phyloP scores from a whole-genome alignment of 441 rosid species.

The Kokia cookei region DNA sequence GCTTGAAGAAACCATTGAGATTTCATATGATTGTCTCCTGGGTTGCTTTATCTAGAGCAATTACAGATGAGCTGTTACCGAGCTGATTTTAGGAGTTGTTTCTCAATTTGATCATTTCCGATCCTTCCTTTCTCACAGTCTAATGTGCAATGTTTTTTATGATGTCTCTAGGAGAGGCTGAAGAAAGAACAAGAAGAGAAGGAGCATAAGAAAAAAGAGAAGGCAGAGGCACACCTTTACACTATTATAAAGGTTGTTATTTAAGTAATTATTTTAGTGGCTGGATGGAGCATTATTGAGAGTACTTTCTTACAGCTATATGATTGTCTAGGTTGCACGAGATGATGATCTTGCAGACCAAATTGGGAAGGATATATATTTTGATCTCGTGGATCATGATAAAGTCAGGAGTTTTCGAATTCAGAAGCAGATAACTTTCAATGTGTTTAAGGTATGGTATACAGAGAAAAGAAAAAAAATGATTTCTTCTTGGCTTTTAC shows the following conservation, averaged over 20 bases:
- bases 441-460: slow-evolving; percentile 33
- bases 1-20: slow-evolving; percentile 7
- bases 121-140: neutral
- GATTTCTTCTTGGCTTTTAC: neutral
- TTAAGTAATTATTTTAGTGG: neutral
- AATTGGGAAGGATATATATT: slow-evolving; percentile 41
- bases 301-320: neutral
- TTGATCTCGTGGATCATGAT: slow-evolving; percentile 53
- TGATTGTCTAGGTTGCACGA: slow-evolving; percentile 39
- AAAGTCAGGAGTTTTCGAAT: slow-evolving; percentile 44
- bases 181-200: slow-evolving; percentile 53
- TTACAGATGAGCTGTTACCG: neutral
- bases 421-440: slow-evolving; percentile 38
- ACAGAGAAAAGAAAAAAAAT: neutral
- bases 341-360: slow-evolving; percentile 42
- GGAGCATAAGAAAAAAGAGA: slow-evolving; percentile 36
- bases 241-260: slow-evolving; percentile 38
- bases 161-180: slow-evolving; percentile 26
- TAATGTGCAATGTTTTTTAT: neutral
- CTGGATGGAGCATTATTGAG: neutral
- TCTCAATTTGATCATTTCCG: neutral
- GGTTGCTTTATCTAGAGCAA: slow-evolving; percentile 9
- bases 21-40: neutral
- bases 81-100: slow-evolving; percentile 2
- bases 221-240: slow-evolving; percentile 48